Percentiles rank a stretch among this genome's conserved stretches.
These are phyloP conservation scores for Cryptosporidium xiaoi DNA, from an alignment of 169 alveolate genomes.

Conservation along the genomic window DNA sequence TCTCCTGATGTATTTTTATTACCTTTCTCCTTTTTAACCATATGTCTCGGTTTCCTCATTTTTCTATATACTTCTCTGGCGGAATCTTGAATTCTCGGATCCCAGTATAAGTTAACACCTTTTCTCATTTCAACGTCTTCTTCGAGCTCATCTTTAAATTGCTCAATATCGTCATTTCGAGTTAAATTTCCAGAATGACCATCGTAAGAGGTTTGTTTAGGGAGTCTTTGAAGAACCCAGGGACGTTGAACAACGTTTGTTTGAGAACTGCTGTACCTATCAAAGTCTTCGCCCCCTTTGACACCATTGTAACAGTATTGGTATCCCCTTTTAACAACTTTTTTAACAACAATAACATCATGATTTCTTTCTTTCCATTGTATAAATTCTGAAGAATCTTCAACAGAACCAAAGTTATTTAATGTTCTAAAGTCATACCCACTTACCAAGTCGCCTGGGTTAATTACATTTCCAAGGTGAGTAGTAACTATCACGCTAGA, in stretches of 20 bases:
- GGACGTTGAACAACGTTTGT: slow-evolving; percentile 39
- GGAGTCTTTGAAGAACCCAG: slow-evolving; percentile 75
- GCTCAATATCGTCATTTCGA: slow-evolving; percentile 83
- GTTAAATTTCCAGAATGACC: neutral
- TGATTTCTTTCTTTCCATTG: slow-evolving; percentile 76
- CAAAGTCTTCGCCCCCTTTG: neutral
- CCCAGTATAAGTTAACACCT: slow-evolving; percentile 85
- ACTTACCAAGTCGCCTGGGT: slow-evolving; percentile 86
- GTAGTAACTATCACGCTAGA: slow-evolving; percentile 80
- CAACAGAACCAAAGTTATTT: slow-evolving; percentile 70
- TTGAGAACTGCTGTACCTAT: neutral
- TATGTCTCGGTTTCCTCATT: slow-evolving; percentile 66
- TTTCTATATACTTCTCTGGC: slow-evolving; percentile 41
- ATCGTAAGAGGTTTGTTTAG: slow-evolving; percentile 68
- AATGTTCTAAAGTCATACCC: slow-evolving; percentile 88
- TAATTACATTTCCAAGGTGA: slow-evolving; percentile 87
- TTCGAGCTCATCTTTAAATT: slow-evolving; percentile 89
- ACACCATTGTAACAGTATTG: neutral
- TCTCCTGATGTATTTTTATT: slow-evolving; percentile 2
- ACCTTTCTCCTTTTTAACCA: slow-evolving; percentile 30
- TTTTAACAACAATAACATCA: slow-evolving; percentile 85
- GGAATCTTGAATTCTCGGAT: slow-evolving; percentile 71
- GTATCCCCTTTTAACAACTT: slow-evolving; percentile 73
- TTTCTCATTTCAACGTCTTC: slow-evolving; percentile 87
- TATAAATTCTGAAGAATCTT: slow-evolving; percentile 38